Base-by-base conservation (phyloP, 306 rosid genomes). In the Carpinus fangiana region DNA sequence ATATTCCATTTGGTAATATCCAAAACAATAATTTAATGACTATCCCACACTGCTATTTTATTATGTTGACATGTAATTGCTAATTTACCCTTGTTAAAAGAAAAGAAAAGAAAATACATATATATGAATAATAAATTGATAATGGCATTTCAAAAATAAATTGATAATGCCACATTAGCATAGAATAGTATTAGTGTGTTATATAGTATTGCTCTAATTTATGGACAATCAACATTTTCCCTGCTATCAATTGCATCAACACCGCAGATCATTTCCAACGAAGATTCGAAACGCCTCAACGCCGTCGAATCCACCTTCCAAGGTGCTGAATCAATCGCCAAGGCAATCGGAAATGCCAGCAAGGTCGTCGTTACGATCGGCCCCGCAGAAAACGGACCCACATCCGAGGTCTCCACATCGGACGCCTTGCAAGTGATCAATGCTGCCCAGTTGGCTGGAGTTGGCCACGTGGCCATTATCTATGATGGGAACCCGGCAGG, bases 271-370 rank as follows among this genome's bases (percentile, higher is more conserved):
- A 89, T 95, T 84, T 95, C 99, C 55, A 88, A 88, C 12, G 98
- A 91, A 80, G 96, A 95, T 73, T 88, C 96, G 3, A 95, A 88
- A 82, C 93, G 99, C 28, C 86, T 95, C 54, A 95, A 95, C 17
- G 98, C 98, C 0, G 98, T 95, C 13, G 88, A 90, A 55, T 90
- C 98, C 16, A 79, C 87, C 57, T 95, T 95, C 74, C 80, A 88
- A 36, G 86, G 90, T 23, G 87, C 91, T 1, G 93, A 93, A 59
- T 70, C 97, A 47, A 93, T 93, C 46, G 99, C 99, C 51, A 93
- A 91, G 83, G 99, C 99, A 34, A 95, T 95, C 38, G 98, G 99
- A 64, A 95, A 90, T 34, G 99, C 99, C 20, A 89, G 98, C 87
- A 95, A 95, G 82, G 98, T 93, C 0, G 98, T 95, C 64, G 94